Base-by-base conservation (phyloP, 2,329 filamentous ascomycete species). In the Erysiphe pisi region DNA sequence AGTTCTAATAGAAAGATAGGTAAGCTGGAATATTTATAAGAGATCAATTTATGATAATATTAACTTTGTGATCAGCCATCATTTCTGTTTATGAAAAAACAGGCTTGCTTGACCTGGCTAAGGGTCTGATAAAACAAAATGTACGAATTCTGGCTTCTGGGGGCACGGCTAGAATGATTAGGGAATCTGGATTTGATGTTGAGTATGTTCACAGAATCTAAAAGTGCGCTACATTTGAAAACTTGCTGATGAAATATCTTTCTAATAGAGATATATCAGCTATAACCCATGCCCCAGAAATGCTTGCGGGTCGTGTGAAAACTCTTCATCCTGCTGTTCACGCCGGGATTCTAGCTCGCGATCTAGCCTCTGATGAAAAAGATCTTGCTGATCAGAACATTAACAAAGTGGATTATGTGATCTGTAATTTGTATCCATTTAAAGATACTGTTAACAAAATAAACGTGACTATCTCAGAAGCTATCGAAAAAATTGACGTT, bases 81-180 rank as follows among this genome's bases (percentile, higher is more conserved):
- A 88, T 99, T 83, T 98, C 94, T 80, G 95, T 98, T 86, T 98
- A 95, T 83, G 93, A 99, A 88, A 99, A 99, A 90, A 98, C 94
- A 77, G 95, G 94, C 78, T 88, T 97, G 80, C 86, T 97, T 80
- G 94, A 97, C 84, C 87, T 97, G 80, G 93, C 93, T 81, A 97
- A 97, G 85, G 93, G 93, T 81, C 89, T 97, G 75, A 88, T 92
- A 82, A 89, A 94, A 86, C 89, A 96, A 82, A 91, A 95, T 89
- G 92, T 97, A 80, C 92, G 93, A 80, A 90, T 99, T 80, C 88
- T 99, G 77, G 95, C 95, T 77, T 98, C 94, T 77, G 95, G 95
- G 78, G 95, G 95, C 81, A 99, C 95, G 73, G 91, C 95, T 80
- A 95, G 91, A 85, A 91, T 98, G 91, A 97, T 98, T 81, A 90